Evolutionary conservation across 805 yeast species (phyloP), one percentile per base, ranked within the genome.

Genomic region (Brettanomyces anomalus): DNA sequence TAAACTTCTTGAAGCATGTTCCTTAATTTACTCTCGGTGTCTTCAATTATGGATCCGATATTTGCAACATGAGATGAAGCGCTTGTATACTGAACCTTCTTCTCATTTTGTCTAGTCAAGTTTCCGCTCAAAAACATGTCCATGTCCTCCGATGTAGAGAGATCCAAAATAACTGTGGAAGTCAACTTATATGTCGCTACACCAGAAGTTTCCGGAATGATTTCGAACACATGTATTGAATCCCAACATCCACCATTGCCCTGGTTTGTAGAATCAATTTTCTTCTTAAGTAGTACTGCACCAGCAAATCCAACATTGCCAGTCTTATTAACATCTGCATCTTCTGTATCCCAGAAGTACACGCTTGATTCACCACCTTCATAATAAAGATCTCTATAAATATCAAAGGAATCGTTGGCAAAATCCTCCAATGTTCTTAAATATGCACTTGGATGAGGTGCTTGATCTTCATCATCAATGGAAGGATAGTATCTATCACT

Each of bases 281-380:
- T 46, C 61, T 90, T 90, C 66, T 93, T 85, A 58, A 90, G 71
- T 46, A 90, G 69, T 14, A 80, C 88, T 4, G 88, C 96, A 17
- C 97, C 97, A 4, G 97, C 96, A 67, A 90, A 87, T 1, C 85
- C 85, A 28, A 64, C 41, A 33, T 58, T 64, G 1, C 86, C 87
- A 17, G 61, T 52, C 4, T 60, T 49, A 5, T 55, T 65, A 19
- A 64, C 66, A 35, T 60, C 70, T 18, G 74, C 81, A 13, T 76
- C 86, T 31, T 78, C 80, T 18, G 77, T 71, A 53, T 89, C 96
- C 98, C 98, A 90, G 41, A 93, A 67, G 58, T 93, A 90, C 15
- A 84, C 95, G 44, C 89, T 79, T 2, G 93, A 81, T 33, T 84
- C 70, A 18, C 97, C 98, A 33, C 97, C 97, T 61, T 89, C 97